Percentiles rank a stretch among this genome's conserved stretches.
Conservation (phyloP, 129 eudicot genomes). For the Flaveria brownii region DNA sequence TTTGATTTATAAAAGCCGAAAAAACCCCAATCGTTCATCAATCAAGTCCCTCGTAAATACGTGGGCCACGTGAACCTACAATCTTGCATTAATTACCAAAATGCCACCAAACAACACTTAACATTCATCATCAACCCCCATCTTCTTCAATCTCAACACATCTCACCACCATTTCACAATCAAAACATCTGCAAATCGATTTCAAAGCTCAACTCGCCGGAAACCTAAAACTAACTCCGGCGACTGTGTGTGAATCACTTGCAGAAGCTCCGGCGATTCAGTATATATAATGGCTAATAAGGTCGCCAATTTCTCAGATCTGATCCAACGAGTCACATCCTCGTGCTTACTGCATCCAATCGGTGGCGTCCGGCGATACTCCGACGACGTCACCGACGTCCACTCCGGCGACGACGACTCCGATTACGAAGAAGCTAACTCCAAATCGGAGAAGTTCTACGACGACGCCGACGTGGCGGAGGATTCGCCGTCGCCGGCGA, state of each 20-base stretch:
- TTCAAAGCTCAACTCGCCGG: not conserved
- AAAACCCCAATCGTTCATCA: no score
- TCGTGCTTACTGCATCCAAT: slow-evolving; percentile 77
- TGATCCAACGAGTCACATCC: slow-evolving; percentile 90
- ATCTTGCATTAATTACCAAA: slow-evolving; percentile 19
- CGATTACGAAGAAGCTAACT: slow-evolving; percentile 25
- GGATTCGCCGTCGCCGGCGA: slow-evolving; percentile 3
- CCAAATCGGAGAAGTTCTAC: slow-evolving; percentile 17
- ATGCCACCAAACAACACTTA: slow-evolving; percentile 29
- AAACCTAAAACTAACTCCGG: not conserved
- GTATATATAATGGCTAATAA: slow-evolving; percentile 61
- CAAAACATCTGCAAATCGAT: not conserved
- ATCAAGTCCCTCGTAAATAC: slow-evolving; percentile 14
- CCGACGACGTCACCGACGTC: slow-evolving; percentile 34
- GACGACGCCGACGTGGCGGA: slow-evolving; percentile 42
- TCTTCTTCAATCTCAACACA: slow-evolving; percentile 30
- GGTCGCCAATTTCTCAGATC: slow-evolving; percentile 87
- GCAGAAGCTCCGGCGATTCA: not conserved
- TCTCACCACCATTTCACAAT: slow-evolving; percentile 17
- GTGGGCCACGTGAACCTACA: slow-evolving; percentile 28
- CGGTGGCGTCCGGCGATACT: slow-evolving; percentile 47
- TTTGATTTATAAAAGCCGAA: no score
- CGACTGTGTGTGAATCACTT: not conserved
- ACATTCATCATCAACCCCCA: not conserved
- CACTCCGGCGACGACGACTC: slow-evolving; percentile 31